Percentiles rank a stretch among this genome's conserved stretches.
These are phyloP conservation scores for Cutaneotrichosporon cutaneum DNA, from an alignment of 1,284 basidiomycete genomes.

Conservation along the genomic window DNA sequence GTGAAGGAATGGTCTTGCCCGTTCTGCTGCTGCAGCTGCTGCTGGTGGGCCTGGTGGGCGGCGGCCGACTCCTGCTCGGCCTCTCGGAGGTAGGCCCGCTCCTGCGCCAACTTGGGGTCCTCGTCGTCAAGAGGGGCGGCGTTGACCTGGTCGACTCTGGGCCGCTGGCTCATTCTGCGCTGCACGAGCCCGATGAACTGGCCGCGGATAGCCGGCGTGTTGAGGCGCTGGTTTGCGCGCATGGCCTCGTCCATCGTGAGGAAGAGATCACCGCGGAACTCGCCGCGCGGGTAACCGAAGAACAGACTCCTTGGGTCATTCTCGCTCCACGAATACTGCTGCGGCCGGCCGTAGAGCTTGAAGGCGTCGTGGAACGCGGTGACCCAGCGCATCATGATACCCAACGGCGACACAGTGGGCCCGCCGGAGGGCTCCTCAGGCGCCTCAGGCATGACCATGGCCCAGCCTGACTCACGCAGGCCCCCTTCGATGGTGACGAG, in stretches of 20 bases:
- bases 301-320: constrained; percentile 60
- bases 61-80: constrained; percentile 1
- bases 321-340: constrained; percentile 81
- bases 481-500: constrained; percentile 58
- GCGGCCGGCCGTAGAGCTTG: constrained; percentile 76
- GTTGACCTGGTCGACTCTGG: constrained; percentile 6
- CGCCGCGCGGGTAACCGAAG: constrained; percentile 50
- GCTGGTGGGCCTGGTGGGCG: neutral
- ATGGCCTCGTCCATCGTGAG: constrained; percentile 82
- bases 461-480: constrained; percentile 68
- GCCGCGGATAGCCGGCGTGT: constrained; percentile 68
- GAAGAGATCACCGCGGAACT: constrained; percentile 63
- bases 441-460: constrained; percentile 79
- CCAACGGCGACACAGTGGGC: constrained; percentile 43
- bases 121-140: constrained; percentile 16
- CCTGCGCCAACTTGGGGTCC: constrained; percentile 16
- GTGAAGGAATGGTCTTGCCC: constrained; percentile 24
- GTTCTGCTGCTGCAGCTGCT: neutral
- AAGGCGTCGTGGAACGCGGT: constrained; percentile 84
- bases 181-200: constrained; percentile 65
- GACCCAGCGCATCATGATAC: constrained; percentile 93
- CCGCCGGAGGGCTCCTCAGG: constrained; percentile 37
- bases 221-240: constrained; percentile 65
- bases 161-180: constrained; percentile 59
- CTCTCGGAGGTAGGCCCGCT: constrained; percentile 4